phyloP scores from a whole-genome alignment of 306 rosid species.

The Cucumis hystrix region DNA sequence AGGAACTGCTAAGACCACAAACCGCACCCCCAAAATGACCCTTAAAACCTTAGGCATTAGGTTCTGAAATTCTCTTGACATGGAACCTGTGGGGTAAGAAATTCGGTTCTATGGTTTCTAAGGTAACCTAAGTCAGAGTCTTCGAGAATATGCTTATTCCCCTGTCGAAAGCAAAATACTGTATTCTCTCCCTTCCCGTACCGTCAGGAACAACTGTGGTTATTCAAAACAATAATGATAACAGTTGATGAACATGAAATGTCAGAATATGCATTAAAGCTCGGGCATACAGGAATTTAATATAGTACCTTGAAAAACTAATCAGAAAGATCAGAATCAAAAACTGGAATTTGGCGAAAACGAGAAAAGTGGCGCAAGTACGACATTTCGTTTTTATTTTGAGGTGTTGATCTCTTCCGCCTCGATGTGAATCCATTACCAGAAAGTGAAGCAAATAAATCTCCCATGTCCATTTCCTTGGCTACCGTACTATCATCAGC shows the following conservation, averaged over 20 bases:
- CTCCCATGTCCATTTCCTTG: constrained; percentile 60
- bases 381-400: constrained; percentile 27
- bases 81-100: background rate
- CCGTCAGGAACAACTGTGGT: background rate
- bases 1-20: background rate
- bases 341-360: constrained; percentile 50
- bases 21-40: background rate
- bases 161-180: background rate
- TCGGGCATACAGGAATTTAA: background rate
- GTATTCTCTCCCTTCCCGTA: background rate
- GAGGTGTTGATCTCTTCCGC: constrained; percentile 42
- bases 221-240: background rate
- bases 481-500: constrained; percentile 27
- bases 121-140: background rate
- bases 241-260: background rate
- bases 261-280: background rate
- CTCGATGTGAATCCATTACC: constrained; percentile 50
- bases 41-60: background rate
- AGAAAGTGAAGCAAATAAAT: constrained; percentile 52
- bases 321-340: constrained; percentile 37
- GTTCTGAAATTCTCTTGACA: background rate
- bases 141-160: background rate
- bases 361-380: constrained; percentile 42
- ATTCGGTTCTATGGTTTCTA: background rate
- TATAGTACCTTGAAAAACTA: background rate